Conservation (phyloP, 2,329 filamentous ascomycete genomes). For the Cercospora sojina region DNA sequence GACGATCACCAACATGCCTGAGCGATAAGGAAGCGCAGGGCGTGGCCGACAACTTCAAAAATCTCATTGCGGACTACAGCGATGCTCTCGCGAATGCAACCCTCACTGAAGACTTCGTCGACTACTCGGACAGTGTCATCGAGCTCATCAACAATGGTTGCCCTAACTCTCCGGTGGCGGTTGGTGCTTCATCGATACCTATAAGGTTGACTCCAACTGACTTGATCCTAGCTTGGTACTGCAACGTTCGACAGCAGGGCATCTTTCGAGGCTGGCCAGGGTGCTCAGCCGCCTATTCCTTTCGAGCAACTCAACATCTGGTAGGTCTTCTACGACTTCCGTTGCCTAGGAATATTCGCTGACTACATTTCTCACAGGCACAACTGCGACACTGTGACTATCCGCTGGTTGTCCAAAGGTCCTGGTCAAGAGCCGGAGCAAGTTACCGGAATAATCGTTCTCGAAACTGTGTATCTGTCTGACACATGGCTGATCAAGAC, state of each 20-base stretch:
- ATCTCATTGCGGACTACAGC: slow-evolving; percentile 37
- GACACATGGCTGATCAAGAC: slow-evolving; percentile 35
- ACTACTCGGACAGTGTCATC: slow-evolving; percentile 40
- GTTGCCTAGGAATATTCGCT: neutral
- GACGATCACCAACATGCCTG: slow-evolving; percentile 29
- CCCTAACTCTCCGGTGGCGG: slow-evolving; percentile 26
- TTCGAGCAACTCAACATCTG: slow-evolving; percentile 37
- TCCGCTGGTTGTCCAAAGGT: slow-evolving; percentile 34
- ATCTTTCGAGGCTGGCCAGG: slow-evolving; percentile 32
- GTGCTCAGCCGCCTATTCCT: slow-evolving; percentile 33
- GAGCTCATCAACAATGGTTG: slow-evolving; percentile 39
- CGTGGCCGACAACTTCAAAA: slow-evolving; percentile 35
- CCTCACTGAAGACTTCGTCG: slow-evolving; percentile 35
- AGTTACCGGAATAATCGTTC: slow-evolving; percentile 36
- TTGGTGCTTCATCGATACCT: slow-evolving; percentile 19
- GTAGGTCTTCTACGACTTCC: slow-evolving; percentile 2
- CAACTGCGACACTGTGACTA: slow-evolving; percentile 35
- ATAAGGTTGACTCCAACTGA: neutral
- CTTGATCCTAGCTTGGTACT: slow-evolving; percentile 25
- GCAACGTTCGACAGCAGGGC: slow-evolving; percentile 31
- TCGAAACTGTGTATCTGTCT: slow-evolving; percentile 29
- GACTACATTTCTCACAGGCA: slow-evolving; percentile 20
- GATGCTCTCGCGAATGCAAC: slow-evolving; percentile 30
- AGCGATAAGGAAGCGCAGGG: slow-evolving; percentile 27
- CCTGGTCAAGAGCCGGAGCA: slow-evolving; percentile 25